Conservation (phyloP, 345 rosid species). For the Citrus trifoliata region DNA sequence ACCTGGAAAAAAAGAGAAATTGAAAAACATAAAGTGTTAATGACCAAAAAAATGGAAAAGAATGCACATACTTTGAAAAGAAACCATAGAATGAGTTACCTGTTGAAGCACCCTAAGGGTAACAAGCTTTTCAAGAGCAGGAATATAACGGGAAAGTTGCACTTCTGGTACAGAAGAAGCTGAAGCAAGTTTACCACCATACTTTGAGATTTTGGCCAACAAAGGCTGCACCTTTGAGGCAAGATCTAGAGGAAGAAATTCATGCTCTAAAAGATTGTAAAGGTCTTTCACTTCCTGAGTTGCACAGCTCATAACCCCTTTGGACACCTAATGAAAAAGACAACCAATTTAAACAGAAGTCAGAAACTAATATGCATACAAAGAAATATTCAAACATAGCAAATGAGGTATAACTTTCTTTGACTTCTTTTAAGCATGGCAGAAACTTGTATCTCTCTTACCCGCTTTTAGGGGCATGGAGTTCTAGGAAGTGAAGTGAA, state of each 20-base stretch:
- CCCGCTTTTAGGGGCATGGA: background rate
- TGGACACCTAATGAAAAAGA: conserved; percentile 52
- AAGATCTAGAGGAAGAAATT: conserved; percentile 82
- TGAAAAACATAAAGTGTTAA: background rate
- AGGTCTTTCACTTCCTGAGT: conserved; percentile 98
- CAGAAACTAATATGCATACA: background rate
- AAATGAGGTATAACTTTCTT: background rate
- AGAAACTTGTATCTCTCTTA: background rate
- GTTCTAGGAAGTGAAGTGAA: background rate
- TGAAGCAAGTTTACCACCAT: conserved; percentile 88
- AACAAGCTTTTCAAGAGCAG: conserved; percentile 83
- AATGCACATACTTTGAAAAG: background rate
- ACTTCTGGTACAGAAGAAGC: conserved; percentile 92
- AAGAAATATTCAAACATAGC: background rate
- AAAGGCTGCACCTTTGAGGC: conserved; percentile 76
- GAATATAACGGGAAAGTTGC: conserved; percentile 76
- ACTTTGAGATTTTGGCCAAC: conserved; percentile 69
- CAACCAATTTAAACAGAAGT: conserved; percentile 1
- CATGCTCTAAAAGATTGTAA: conserved; percentile 85
- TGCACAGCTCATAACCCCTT: conserved; percentile 91
- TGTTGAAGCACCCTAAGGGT: conserved; percentile 88
- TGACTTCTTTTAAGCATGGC: background rate
- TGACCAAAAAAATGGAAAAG: background rate
- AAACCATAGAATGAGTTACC: conserved; percentile 37
- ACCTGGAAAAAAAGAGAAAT: conserved; percentile 49